These are phyloP conservation scores for Flaveria linearis DNA, from an alignment of 129 eudicot species.

Conservation along the genomic window DNA sequence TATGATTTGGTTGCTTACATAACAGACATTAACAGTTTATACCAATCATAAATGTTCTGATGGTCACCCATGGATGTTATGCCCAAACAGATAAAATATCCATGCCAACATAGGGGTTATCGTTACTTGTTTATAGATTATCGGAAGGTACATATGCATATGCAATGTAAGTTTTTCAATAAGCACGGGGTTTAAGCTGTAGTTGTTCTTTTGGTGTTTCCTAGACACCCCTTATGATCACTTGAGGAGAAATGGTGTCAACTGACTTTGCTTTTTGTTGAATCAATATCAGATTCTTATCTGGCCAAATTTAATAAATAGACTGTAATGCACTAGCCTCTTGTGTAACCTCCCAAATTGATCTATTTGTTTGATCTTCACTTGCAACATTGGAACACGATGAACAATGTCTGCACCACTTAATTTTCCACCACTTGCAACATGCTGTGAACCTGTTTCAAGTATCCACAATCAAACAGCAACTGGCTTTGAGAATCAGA, in stretches of 20 bases:
- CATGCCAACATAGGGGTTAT: background rate
- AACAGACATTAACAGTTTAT: background rate
- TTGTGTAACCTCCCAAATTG: background rate
- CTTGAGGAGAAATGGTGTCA: background rate
- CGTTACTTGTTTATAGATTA: background rate
- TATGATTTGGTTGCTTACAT: background rate
- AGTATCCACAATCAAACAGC: too few relatives aligned
- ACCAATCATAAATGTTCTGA: too few relatives aligned
- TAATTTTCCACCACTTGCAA: background rate
- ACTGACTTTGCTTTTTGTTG: background rate
- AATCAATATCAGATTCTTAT: background rate
- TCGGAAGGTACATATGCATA: background rate
- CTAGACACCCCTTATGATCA: background rate
- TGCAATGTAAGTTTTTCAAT: background rate
- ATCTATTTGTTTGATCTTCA: background rate
- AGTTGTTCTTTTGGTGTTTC: background rate
- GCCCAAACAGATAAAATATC: constrained; percentile 1
- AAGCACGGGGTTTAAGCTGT: background rate
- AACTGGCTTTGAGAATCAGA: background rate
- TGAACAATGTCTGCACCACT: background rate
- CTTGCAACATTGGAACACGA: background rate
- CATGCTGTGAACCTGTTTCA: background rate
- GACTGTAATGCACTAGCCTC: background rate
- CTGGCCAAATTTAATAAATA: too few relatives aligned
- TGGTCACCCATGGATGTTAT: background rate